Evolutionary conservation across 148 eudicot species (phyloP), one percentile per base, ranked within the genome.

Genomic region (Fagopyrum homotropicum): DNA sequence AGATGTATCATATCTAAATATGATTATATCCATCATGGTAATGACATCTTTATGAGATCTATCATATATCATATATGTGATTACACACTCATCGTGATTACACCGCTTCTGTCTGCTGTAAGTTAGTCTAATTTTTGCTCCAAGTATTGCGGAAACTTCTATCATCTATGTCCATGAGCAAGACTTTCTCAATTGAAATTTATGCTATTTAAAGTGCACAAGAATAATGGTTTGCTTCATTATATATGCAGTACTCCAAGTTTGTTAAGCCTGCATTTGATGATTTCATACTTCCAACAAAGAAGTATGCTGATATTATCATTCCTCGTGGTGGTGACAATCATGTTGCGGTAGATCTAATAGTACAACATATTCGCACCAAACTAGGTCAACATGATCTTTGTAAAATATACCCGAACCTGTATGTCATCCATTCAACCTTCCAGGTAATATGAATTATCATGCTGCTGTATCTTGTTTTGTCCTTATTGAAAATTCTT

Each of bases 211-310:
- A 52, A 11, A 52, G 11, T 52, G 56, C 40, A 35, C 40, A 52
- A 16, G n/a, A 52, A 52, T 52, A 52, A 52, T 52, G 56, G 15
- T 52, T 52, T 52, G 56, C 56, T 52, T 52, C 56, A 12, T 52
- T 52, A 10, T 52, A 52, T 52, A 52, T 52, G 12, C 52, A 49
- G 52, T 49, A 49, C 12, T 89, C 89, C 29, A 88, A 86, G 80
- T 88, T 88, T 84, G 91, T 88, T 69, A 88, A 88, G 81, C 91
- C 91, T 81, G 87, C 91, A 68, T 88, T 88, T 86, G 91, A 88
- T 61, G 91, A 88, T 75, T 88, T 88, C 82, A 82, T 88, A 74
- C 83, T 84, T 40, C 91, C 91, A 55, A 86, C 91, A 64, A 88
- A 88, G 83, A 88, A 88, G 79, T 88, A 88, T 76, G 91, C 91